Conservation (phyloP, 2,329 filamentous ascomycete species). For the Emericellopsis cladophorae region DNA sequence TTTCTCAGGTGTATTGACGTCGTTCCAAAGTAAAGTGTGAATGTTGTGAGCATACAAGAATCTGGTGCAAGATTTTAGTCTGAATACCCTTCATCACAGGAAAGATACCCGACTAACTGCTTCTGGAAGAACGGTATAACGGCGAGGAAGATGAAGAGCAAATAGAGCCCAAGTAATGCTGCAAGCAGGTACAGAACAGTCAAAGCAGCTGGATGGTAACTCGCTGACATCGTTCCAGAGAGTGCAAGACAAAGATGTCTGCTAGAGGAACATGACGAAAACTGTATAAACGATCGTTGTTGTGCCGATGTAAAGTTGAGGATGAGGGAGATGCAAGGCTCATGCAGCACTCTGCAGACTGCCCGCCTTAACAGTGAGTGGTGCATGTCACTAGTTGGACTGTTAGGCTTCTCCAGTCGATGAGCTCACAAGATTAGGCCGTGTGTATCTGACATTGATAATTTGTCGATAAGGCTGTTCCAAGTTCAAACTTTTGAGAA, state of each 20-base stretch:
- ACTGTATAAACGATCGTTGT: too few relatives aligned
- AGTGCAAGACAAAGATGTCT: too few relatives aligned
- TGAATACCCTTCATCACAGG: not conserved
- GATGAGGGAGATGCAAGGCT: not conserved
- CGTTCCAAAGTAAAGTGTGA: constrained; percentile 57
- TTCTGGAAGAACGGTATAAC: constrained; percentile 63
- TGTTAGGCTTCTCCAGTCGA: too few relatives aligned
- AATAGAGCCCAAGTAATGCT: constrained; percentile 51
- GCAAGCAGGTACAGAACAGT: constrained; percentile 40
- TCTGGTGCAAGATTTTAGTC: constrained; percentile 29
- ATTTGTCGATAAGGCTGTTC: too few relatives aligned
- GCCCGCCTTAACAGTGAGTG: too few relatives aligned
- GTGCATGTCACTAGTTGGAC: too few relatives aligned
- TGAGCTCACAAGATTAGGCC: too few relatives aligned
- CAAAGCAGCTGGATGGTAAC: constrained; percentile 8
- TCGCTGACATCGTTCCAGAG: too few relatives aligned
- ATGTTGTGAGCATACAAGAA: constrained; percentile 76
- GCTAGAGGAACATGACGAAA: too few relatives aligned
- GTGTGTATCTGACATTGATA: too few relatives aligned
- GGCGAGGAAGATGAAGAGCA: constrained; percentile 50
- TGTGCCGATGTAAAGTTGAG: not conserved
- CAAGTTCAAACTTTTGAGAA: too few relatives aligned
- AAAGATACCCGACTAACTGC: constrained; percentile 44
- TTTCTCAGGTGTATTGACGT: constrained; percentile 63
- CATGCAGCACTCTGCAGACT: too few relatives aligned